These are phyloP conservation scores for Phytopythium kandeliae DNA, from an alignment of 352 stramenopile species.

Conservation along the genomic window DNA sequence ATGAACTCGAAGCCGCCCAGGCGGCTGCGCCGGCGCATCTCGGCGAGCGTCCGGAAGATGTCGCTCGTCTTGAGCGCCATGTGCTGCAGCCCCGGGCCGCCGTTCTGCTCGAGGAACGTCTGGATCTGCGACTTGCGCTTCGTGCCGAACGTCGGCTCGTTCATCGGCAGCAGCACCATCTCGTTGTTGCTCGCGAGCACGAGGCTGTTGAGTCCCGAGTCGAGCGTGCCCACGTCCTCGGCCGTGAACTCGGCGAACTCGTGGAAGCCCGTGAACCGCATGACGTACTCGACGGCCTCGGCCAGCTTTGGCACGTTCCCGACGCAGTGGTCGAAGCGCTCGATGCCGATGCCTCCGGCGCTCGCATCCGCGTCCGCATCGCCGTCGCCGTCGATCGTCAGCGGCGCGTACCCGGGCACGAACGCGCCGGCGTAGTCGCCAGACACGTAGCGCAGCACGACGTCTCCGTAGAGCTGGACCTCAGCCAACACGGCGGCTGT, in stretches of 20 bases:
- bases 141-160: conserved; percentile 93
- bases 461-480: conserved; percentile 85
- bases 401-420: conserved; percentile 68
- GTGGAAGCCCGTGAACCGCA: conserved; percentile 81
- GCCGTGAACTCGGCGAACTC: conserved; percentile 94
- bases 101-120: conserved; percentile 95
- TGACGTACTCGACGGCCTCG: conserved; percentile 82
- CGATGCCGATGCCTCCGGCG: conserved; percentile 79
- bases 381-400: conserved; percentile 88
- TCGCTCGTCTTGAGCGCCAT: conserved; percentile 96
- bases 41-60: conserved; percentile 92
- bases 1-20: conserved; percentile 85
- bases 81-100: conserved; percentile 93
- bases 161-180: conserved; percentile 92
- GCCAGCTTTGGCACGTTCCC: conserved; percentile 89
- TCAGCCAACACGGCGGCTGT: conserved; percentile 63
- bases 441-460: conserved; percentile 85
- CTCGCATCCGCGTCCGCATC: conserved; percentile 78
- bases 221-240: conserved; percentile 92
- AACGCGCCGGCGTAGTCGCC: conserved; percentile 70
- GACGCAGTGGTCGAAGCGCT: conserved; percentile 86
- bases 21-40: conserved; percentile 74
- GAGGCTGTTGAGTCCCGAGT: conserved; percentile 94
- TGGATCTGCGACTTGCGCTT: conserved; percentile 95
- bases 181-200: conserved; percentile 92